Conservation (phyloP, 169 alveolate species). For the Plasmodium relictum region DNA sequence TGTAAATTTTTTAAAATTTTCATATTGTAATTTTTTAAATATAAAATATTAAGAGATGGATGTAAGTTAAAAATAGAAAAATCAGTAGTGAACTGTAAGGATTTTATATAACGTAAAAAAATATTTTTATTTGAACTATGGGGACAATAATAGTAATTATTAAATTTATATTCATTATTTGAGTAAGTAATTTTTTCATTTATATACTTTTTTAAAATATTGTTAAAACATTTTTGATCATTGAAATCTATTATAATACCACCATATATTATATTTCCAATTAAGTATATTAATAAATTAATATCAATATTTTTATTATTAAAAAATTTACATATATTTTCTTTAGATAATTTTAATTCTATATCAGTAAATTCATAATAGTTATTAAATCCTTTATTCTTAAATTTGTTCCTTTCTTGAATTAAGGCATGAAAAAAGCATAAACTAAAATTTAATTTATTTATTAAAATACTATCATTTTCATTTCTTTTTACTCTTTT, state of each 20-base stretch:
- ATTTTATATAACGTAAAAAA: conserved; percentile 63
- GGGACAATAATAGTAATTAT: conserved; percentile 65
- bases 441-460: conserved; percentile 54
- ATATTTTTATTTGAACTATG: conserved; percentile 74
- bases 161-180: conserved; percentile 56
- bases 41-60: conserved; percentile 54
- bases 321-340: conserved; percentile 47
- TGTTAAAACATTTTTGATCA: conserved; percentile 74
- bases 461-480: conserved; percentile 47
- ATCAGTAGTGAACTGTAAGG: conserved; percentile 59
- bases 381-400: conserved; percentile 67
- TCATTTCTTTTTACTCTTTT: conserved; percentile 29
- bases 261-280: conserved; percentile 73
- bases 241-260: conserved; percentile 70
- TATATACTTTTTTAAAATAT: conserved; percentile 51
- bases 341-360: conserved; percentile 63
- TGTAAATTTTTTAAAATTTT: conserved; percentile 61
- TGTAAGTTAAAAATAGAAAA: conserved; percentile 76
- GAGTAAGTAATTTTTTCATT: conserved; percentile 59
- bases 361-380: conserved; percentile 68
- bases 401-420: conserved; percentile 72
- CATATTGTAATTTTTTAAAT: conserved; percentile 66
- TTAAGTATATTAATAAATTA: conserved; percentile 53
- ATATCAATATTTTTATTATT: conserved; percentile 65
- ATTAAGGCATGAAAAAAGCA: conserved; percentile 75